A percentile compares a stretch with the other conserved stretches of the same genome.
Evolutionary conservation across 2,329 filamentous ascomycete genomes (phyloP).

Genomic region (Pseudogymnoascus sp.): DNA sequence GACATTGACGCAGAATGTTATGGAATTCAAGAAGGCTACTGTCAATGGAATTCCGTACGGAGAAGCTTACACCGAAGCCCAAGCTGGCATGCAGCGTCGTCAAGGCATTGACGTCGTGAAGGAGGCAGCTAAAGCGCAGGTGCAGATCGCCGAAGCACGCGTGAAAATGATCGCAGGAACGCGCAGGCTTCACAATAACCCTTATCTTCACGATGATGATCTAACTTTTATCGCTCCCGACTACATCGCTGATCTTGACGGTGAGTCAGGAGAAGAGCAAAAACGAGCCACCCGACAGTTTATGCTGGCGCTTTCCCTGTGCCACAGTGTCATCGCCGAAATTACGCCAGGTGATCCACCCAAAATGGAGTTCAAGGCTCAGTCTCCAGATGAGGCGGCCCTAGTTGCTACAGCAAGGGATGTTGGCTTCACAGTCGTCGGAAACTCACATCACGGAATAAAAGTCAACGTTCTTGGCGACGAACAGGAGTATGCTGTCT

Average conservation of each 20-base stretch:
- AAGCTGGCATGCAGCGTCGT: slow-evolving; percentile 90
- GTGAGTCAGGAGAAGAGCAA: slow-evolving; percentile 68
- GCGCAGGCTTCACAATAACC: slow-evolving; percentile 75
- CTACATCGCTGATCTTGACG: slow-evolving; percentile 74
- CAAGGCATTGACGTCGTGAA: slow-evolving; percentile 78
- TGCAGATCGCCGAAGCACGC: slow-evolving; percentile 73
- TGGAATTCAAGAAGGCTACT: slow-evolving; percentile 99
- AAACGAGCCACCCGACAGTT: slow-evolving; percentile 73
- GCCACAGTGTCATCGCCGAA: slow-evolving; percentile 92
- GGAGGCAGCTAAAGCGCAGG: slow-evolving; percentile 61
- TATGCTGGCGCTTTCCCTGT: slow-evolving; percentile 91
- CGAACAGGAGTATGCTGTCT: slow-evolving; percentile 73
- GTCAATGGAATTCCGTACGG: slow-evolving; percentile 95
- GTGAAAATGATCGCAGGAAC: slow-evolving; percentile 62
- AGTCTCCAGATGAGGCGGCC: slow-evolving; percentile 93
- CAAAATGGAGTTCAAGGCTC: slow-evolving; percentile 88
- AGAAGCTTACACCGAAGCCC: slow-evolving; percentile 94
- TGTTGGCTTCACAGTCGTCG: slow-evolving; percentile 87
- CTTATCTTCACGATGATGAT: slow-evolving; percentile 80
- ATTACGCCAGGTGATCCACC: slow-evolving; percentile 82
- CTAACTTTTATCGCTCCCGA: slow-evolving; percentile 88
- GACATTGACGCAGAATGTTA: slow-evolving; percentile 83
- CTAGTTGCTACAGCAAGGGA: slow-evolving; percentile 90
- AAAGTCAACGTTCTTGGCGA: slow-evolving; percentile 79
- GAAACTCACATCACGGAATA: slow-evolving; percentile 69